Evolutionary conservation across 2,329 filamentous ascomycete genomes (phyloP).

Genomic region (Pestalotiopsis fici): DNA sequence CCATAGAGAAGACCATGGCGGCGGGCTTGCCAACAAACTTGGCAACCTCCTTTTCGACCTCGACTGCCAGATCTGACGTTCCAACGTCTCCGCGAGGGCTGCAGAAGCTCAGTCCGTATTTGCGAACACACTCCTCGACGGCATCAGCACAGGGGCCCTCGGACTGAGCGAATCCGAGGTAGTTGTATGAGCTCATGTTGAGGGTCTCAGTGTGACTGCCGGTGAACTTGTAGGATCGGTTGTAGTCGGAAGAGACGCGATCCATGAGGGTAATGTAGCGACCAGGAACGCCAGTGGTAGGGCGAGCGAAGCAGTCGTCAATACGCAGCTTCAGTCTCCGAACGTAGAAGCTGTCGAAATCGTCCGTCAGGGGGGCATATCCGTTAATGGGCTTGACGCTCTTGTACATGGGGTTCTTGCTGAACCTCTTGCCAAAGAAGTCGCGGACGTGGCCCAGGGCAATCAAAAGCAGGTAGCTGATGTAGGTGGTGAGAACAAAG

Average conservation of each 20-base stretch:
- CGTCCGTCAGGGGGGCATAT: slow-evolving; percentile 93
- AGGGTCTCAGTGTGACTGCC: slow-evolving; percentile 92
- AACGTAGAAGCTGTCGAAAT: slow-evolving; percentile 99
- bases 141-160: slow-evolving; percentile 95
- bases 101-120: slow-evolving; percentile 80
- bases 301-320: slow-evolving; percentile 94
- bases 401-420: slow-evolving; percentile 77
- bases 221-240: slow-evolving; percentile 84
- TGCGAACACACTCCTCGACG: slow-evolving; percentile 81
- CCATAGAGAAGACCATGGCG: slow-evolving; percentile 98
- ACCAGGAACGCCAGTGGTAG: slow-evolving; percentile 90
- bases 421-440: slow-evolving; percentile 96
- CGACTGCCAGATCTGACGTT: slow-evolving; percentile 82
- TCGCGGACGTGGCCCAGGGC: slow-evolving; percentile 93
- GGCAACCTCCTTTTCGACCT: slow-evolving; percentile 89
- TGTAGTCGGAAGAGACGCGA: slow-evolving; percentile 87
- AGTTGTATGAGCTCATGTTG: slow-evolving; percentile 99
- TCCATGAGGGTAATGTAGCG: slow-evolving; percentile 92
- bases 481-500: slow-evolving; percentile 95
- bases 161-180: slow-evolving; percentile 96
- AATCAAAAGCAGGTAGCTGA: slow-evolving; percentile 96
- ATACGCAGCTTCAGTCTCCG: slow-evolving; percentile 89
- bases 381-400: slow-evolving; percentile 82
- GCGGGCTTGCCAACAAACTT: slow-evolving; percentile 91
- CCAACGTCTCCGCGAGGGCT: slow-evolving; percentile 84